A percentile compares a stretch with the other conserved stretches of the same genome.
Conservation (phyloP, 2,329 filamentous ascomycete species). For the Coniosporium tulheliwenetii region DNA sequence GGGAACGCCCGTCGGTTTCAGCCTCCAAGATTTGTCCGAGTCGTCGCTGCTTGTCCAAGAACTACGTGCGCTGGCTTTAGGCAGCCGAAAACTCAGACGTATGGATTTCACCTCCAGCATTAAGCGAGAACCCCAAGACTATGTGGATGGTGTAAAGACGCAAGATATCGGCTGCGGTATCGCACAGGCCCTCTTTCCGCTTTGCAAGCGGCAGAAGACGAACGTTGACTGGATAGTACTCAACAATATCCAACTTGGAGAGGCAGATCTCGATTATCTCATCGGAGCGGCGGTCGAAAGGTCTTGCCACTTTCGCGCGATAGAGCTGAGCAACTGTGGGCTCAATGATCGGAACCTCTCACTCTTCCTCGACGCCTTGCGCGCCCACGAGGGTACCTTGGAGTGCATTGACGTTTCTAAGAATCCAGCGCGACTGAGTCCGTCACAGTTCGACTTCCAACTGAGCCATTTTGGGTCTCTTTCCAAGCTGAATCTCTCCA, state of each 20-base stretch:
- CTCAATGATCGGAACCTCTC: conserved; percentile 42
- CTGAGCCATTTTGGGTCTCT: conserved; percentile 52
- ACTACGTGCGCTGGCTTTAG: conserved; percentile 49
- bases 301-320: conserved; percentile 47
- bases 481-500: conserved; percentile 49
- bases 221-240: conserved; percentile 57
- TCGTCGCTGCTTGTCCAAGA: conserved; percentile 52
- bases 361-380: conserved; percentile 46
- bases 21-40: conserved; percentile 35
- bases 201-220: conserved; percentile 51
- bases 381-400: conserved; percentile 49
- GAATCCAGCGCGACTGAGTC: conserved; percentile 48
- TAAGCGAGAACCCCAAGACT: conserved; percentile 33
- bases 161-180: conserved; percentile 53
- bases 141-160: conserved; percentile 22
- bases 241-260: conserved; percentile 53
- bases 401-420: conserved; percentile 53
- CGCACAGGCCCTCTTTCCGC: conserved; percentile 51
- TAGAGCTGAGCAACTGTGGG: conserved; percentile 51
- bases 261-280: conserved; percentile 52
- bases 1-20: conserved; percentile 39
- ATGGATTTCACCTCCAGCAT: conserved; percentile 52
- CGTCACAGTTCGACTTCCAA: conserved; percentile 48
- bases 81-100: conserved; percentile 45
- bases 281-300: conserved; percentile 53